These are phyloP conservation scores for Tuber umbilicatum DNA, from an alignment of 495 filamentous ascomycete genomes.

Conservation along the genomic window DNA sequence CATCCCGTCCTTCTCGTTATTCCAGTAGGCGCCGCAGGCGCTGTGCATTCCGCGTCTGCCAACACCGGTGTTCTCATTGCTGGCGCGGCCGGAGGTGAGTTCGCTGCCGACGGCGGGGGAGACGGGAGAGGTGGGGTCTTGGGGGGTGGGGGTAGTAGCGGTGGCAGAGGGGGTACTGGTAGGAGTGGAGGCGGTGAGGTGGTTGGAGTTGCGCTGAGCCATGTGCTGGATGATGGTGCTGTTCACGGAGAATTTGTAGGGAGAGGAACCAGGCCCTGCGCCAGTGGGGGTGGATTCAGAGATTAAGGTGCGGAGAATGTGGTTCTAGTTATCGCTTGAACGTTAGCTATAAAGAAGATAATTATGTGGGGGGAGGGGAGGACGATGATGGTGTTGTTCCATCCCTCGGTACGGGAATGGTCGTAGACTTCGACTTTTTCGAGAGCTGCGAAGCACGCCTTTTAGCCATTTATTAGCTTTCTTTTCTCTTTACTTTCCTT, in stretches of 20 bases:
- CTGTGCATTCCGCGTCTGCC: conserved; percentile 93
- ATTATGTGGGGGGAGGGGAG: conserved; percentile 38
- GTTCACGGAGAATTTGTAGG: conserved; percentile 89
- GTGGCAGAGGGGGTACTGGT: conserved; percentile 41
- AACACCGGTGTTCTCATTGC: conserved; percentile 53
- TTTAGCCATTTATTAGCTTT: conserved; percentile 23
- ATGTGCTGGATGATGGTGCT: conserved; percentile 96
- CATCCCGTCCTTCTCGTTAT: conserved; percentile 94
- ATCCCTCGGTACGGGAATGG: conserved; percentile 66
- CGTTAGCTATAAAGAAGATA: neutral
- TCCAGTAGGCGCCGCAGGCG: conserved; percentile 92
- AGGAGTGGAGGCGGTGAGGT: conserved; percentile 40
- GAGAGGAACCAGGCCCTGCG: conserved; percentile 45
- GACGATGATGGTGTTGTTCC: conserved; percentile 93
- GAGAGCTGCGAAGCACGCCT: conserved; percentile 81
- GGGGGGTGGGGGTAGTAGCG: conserved; percentile 29
- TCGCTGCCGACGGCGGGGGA: conserved; percentile 39
- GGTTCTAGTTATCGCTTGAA: conserved; percentile 54
- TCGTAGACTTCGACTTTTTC: conserved; percentile 67
- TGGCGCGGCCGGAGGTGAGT: conserved; percentile 40
- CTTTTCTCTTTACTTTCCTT: conserved; percentile 1
- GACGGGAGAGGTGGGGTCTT: conserved; percentile 35
- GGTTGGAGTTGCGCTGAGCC: conserved; percentile 47
- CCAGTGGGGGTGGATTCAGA: conserved; percentile 56
- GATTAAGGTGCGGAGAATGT: conserved; percentile 77